Conservation (phyloP, 2,329 filamentous ascomycete species). For the Alternaria angustiovoidea region DNA sequence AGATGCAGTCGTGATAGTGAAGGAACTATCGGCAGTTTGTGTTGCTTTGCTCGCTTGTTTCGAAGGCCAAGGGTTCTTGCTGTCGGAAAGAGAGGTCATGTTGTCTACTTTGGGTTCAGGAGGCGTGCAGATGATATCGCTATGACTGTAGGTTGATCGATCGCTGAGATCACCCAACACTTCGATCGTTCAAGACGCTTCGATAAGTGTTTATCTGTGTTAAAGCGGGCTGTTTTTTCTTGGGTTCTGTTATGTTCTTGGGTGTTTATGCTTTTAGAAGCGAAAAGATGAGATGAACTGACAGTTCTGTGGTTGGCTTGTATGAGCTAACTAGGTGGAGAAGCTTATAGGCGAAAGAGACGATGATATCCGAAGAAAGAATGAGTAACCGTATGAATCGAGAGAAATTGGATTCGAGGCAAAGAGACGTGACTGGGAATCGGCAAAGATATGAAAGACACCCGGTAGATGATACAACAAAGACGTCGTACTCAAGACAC, state of each 20-base stretch:
- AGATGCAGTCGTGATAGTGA: conserved; percentile 4
- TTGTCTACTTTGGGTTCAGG: neutral
- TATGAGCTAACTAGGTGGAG: neutral
- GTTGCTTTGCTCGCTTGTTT: neutral
- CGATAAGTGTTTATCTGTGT: neutral
- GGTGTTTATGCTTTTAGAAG: no score
- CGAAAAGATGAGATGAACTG: neutral
- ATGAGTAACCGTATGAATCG: neutral
- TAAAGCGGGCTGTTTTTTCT: neutral
- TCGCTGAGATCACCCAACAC: neutral
- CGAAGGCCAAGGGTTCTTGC: neutral
- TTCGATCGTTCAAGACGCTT: neutral
- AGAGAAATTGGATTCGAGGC: neutral
- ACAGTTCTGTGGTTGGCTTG: neutral
- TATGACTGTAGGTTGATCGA: neutral
- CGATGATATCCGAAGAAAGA: neutral
- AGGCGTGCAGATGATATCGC: conserved; percentile 16
- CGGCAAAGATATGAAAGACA: no score
- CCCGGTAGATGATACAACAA: neutral
- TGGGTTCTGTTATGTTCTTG: no score
- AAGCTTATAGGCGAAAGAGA: neutral
- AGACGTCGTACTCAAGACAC: neutral
- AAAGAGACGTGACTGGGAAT: neutral
- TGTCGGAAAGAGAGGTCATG: conserved; percentile 2
- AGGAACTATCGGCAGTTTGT: conserved; percentile 6